Evolutionary conservation across 208 protist genomes (phyloP).

Genomic region (Wallacemonas sp.): DNA sequence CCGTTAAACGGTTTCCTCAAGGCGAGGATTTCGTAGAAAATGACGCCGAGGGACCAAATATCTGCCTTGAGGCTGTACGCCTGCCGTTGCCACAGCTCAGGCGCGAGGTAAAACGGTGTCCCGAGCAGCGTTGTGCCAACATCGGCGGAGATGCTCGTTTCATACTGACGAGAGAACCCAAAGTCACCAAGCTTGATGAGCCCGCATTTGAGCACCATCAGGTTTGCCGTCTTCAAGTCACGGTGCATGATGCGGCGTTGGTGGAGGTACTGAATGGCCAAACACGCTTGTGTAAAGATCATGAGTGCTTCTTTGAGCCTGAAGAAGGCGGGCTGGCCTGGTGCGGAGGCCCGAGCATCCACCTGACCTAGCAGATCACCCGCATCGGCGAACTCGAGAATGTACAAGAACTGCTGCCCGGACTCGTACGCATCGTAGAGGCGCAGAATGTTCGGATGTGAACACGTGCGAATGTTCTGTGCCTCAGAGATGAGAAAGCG

Average conservation of each 20-base stretch:
- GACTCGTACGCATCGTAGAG: constrained; percentile 50
- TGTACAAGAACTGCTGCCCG: constrained; percentile 41
- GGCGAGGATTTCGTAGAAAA: constrained; percentile 80
- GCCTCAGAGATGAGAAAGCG: constrained; percentile 52
- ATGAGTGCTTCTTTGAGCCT: constrained; percentile 62
- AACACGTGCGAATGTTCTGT: constrained; percentile 49
- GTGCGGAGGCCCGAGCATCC: constrained; percentile 32
- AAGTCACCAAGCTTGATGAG: constrained; percentile 90
- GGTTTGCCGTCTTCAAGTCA: constrained; percentile 82
- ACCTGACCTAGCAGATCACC: constrained; percentile 75
- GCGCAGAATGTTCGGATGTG: constrained; percentile 73
- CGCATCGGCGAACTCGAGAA: constrained; percentile 81
- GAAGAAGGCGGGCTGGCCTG: constrained; percentile 29
- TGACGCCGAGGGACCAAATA: constrained; percentile 87
- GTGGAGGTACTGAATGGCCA: constrained; percentile 84
- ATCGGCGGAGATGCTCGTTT: constrained; percentile 42
- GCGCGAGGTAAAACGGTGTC: constrained; percentile 89
- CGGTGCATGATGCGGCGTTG: constrained; percentile 75
- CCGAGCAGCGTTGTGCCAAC: constrained; percentile 68
- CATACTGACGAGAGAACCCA: constrained; percentile 66
- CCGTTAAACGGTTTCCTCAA: constrained; percentile 67
- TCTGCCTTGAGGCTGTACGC: constrained; percentile 91
- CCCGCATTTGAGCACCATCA: constrained; percentile 61
- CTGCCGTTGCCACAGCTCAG: constrained; percentile 87
- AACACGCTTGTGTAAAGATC: constrained; percentile 66